phyloP scores from a whole-genome alignment of 192 early-diverging fungal species.

The Mortierella hygrophila region DNA sequence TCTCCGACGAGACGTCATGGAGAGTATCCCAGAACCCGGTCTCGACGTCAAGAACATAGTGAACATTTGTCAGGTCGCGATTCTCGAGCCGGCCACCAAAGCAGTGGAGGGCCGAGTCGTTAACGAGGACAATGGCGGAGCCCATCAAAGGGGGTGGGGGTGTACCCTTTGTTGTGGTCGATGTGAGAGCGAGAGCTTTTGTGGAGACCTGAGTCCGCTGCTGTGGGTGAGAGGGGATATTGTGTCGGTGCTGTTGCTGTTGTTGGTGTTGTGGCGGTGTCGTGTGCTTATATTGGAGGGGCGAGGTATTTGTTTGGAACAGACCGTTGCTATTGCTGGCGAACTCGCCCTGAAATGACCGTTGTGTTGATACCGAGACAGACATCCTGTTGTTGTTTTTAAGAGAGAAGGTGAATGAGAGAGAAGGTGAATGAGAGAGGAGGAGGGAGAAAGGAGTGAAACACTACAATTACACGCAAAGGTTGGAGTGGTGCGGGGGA shows the following conservation, averaged over 20 bases:
- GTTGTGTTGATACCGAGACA: neutral
- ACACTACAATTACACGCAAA: neutral
- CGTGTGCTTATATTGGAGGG: neutral
- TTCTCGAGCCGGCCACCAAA: constrained; percentile 29
- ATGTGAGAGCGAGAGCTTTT: constrained; percentile 24
- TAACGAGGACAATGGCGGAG: constrained; percentile 25
- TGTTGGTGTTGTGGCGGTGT: neutral
- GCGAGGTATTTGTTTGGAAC: neutral
- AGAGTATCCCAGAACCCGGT: constrained; percentile 14
- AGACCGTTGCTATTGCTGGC: neutral
- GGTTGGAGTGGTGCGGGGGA: neutral
- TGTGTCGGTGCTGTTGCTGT: neutral
- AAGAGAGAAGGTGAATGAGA: neutral
- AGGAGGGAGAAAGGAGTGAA: neutral
- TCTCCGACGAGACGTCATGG: neutral
- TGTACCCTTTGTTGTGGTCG: constrained; percentile 6
- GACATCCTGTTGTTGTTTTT: constrained; percentile 1
- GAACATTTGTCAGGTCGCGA: constrained; percentile 21
- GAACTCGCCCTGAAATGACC: neutral
- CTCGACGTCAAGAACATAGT: constrained; percentile 31
- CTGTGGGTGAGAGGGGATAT: neutral
- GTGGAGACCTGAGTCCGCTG: constrained; percentile 10
- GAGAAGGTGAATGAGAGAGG: too few relatives aligned
- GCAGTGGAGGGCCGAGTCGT: constrained; percentile 14
- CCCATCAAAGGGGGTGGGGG: constrained; percentile 23